Base-by-base conservation (phyloP, 495 filamentous ascomycete species). In the Hypoxylon fragiforme region DNA sequence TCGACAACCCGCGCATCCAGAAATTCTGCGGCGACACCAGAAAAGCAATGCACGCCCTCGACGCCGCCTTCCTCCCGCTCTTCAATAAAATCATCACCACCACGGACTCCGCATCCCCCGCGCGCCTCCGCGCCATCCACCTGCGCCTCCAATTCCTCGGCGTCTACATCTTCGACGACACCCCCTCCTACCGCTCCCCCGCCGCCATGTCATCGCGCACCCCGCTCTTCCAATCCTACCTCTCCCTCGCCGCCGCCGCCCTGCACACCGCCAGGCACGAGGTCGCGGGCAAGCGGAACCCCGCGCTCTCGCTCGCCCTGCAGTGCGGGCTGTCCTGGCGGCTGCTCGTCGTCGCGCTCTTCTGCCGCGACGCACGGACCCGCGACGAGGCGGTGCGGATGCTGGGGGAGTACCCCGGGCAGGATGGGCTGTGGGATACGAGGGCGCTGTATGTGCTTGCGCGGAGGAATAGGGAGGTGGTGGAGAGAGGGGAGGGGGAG, bases 391-490 rank as follows among this genome's bases (percentile, higher is more conserved):
- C 53, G 2, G 14, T 44, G 18, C 36, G 35, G 44, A 49, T 50
- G 28, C 31, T 56, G 8, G 26, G 9, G 43, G 35, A 49, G 3
- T 56, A 56, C 22, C 53, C 53, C 7, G 44, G 28, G 19, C 53
- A 56, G 30, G 53, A 56, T 22, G 53, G 53, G 18, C 19, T 56
- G 11, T 56, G 44, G 44, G 42, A 43, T 21, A 56, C 53, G 1
- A 36, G 15, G 16, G 19, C 44, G 0, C 44, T 56, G 16, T 43
- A 56, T 30, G 8, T 16, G 34, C 8, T 56, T n/a, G 53, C 53
- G 1, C 32, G 41, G 0, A 42, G 24, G 37, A 56, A 56, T 30
- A 34, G 44, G 11, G 34, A 26, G 2, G 24, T 56, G 1, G 53
- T 49, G 37, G 7, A 21, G 19, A 11, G 16, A 0, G 50, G 50